Percentiles rank a stretch among this genome's conserved stretches.
phyloP scores from a whole-genome alignment of 768 basidiomycete genomes.

The Coprinellus aureogranulatus region DNA sequence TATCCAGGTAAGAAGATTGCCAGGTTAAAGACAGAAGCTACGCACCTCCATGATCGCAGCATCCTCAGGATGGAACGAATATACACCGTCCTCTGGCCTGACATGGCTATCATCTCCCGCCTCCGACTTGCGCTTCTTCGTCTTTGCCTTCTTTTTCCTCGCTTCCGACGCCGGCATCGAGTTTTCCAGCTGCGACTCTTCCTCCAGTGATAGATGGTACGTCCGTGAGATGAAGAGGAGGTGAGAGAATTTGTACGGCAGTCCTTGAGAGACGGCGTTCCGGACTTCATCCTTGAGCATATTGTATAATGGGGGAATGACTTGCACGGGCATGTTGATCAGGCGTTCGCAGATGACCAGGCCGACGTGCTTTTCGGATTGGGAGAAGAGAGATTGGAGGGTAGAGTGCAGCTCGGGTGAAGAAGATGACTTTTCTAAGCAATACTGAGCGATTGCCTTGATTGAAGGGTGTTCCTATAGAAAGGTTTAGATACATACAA shows the following conservation, averaged over 20 bases:
- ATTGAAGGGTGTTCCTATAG: constrained; percentile 70
- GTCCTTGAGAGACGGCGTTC: constrained; percentile 65
- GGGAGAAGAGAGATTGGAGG: constrained; percentile 54
- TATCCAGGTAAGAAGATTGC: neutral
- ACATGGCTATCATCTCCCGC: constrained; percentile 14
- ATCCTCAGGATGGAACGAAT: constrained; percentile 87
- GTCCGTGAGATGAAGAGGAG: constrained; percentile 74
- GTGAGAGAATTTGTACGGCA: constrained; percentile 72
- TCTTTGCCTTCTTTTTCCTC: constrained; percentile 43
- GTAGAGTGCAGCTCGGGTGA: constrained; percentile 48
- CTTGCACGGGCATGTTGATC: constrained; percentile 94
- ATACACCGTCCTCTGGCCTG: constrained; percentile 49
- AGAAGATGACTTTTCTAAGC: constrained; percentile 56
- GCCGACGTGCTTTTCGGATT: constrained; percentile 61
- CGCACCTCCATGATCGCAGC: constrained; percentile 65
- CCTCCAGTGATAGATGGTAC: constrained; percentile 69
- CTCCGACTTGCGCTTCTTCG: constrained; percentile 27
- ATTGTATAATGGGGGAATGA: constrained; percentile 87
- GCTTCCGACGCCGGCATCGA: constrained; percentile 28
- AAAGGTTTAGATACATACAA: neutral
- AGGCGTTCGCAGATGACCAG: constrained; percentile 85
- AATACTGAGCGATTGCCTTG: constrained; percentile 67
- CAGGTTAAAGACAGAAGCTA: neutral
- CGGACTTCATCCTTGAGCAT: constrained; percentile 86
- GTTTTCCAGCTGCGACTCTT: constrained; percentile 56